phyloP scores from a whole-genome alignment of 208 protist species.

The Crithidia bombi region DNA sequence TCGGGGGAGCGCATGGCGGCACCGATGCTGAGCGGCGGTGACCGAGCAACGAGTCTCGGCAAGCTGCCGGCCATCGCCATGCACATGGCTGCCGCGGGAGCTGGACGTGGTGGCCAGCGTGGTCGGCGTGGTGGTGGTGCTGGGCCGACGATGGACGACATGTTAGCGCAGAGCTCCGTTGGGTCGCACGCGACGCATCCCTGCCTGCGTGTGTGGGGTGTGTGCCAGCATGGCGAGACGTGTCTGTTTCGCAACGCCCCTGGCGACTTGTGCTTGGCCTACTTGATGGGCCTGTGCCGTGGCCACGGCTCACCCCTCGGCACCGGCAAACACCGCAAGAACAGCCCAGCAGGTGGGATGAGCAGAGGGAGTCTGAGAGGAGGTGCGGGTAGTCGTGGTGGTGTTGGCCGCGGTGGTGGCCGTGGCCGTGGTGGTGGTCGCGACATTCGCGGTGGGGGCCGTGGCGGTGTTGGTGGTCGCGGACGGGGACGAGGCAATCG shows the following conservation, averaged over 20 bases:
- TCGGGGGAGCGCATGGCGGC: slow-evolving; percentile 67
- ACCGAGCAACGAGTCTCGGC: slow-evolving; percentile 48
- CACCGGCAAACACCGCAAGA: neutral
- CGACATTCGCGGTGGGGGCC: neutral
- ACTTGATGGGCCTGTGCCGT: slow-evolving; percentile 78
- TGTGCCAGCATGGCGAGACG: slow-evolving; percentile 71
- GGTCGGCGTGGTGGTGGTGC: neutral
- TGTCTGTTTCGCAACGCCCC: slow-evolving; percentile 79
- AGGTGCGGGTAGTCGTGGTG: slow-evolving; percentile 8
- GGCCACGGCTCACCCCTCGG: slow-evolving; percentile 23
- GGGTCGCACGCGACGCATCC: slow-evolving; percentile 44
- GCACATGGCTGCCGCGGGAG: slow-evolving; percentile 41
- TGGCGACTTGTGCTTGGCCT: slow-evolving; percentile 69
- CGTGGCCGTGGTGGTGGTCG: slow-evolving; percentile 8
- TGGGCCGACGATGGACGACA: slow-evolving; percentile 26
- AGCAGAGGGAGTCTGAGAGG: neutral
- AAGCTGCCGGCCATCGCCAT: slow-evolving; percentile 75
- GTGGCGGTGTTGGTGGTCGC: slow-evolving; percentile 2
- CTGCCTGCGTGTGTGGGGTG: slow-evolving; percentile 76
- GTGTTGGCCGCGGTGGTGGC: neutral
- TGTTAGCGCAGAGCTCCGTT: slow-evolving; percentile 11
- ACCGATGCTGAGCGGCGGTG: slow-evolving; percentile 45
- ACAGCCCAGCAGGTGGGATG: neutral
- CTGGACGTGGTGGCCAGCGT: slow-evolving; percentile 16
- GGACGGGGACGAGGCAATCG: slow-evolving; percentile 2